Conservation (phyloP, 208 protist species). For the Crithidia expoeki region DNA sequence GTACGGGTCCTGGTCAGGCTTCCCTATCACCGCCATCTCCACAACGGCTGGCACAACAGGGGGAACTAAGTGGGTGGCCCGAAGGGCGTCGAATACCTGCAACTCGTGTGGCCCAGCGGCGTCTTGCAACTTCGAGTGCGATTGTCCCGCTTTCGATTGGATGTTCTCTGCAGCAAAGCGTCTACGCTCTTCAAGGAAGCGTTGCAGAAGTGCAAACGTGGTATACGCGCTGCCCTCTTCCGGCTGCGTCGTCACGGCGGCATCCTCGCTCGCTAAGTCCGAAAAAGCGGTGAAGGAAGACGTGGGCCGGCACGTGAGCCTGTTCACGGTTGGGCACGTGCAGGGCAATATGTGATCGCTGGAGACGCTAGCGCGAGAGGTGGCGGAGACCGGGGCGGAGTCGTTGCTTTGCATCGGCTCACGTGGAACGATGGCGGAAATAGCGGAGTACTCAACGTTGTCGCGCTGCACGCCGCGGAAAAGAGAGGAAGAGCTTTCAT, state of each 20-base stretch:
- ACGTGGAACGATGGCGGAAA: background rate
- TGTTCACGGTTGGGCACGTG: background rate
- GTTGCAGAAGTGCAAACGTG: conserved; percentile 13
- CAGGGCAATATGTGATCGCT: conserved; percentile 1
- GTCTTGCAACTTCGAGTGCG: background rate
- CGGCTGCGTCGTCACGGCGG: background rate
- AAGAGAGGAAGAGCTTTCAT: background rate
- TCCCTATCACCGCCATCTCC: background rate
- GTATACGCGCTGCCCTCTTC: background rate
- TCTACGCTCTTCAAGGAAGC: conserved; percentile 8
- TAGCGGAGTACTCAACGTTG: conserved; percentile 16
- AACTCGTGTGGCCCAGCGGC: background rate
- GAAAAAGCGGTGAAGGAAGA: conserved; percentile 10
- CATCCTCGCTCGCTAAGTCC: conserved; percentile 3
- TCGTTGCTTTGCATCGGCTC: conserved; percentile 1
- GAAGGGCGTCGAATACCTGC: conserved; percentile 16
- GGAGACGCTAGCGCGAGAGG: background rate
- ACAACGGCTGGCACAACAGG: conserved; percentile 10
- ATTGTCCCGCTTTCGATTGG: background rate
- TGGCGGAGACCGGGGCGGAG: background rate
- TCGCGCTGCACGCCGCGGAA: background rate
- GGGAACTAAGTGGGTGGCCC: conserved; percentile 12
- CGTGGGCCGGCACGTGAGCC: background rate
- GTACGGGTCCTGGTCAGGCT: background rate
- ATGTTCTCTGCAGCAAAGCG: background rate